These are phyloP conservation scores for Davidsoniella australis DNA, from an alignment of 2,329 filamentous ascomycete species.

Conservation along the genomic window DNA sequence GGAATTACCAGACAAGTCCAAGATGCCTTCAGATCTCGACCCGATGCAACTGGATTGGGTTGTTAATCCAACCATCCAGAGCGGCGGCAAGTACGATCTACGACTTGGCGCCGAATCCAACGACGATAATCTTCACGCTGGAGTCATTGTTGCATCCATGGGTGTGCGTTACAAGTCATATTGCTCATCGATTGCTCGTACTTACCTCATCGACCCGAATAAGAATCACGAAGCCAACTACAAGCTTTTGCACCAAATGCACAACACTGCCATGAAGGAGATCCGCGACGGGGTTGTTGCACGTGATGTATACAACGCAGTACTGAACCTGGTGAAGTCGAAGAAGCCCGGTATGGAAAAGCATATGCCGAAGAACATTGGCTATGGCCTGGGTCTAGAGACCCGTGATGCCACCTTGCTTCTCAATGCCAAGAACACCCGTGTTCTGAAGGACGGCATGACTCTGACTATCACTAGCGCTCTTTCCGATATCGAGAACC, in stretches of 20 bases:
- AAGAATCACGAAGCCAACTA: constrained; percentile 92
- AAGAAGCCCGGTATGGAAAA: constrained; percentile 94
- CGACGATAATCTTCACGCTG: constrained; percentile 68
- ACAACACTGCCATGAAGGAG: constrained; percentile 80
- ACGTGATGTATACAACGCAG: constrained; percentile 87
- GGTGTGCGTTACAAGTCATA: constrained; percentile 93
- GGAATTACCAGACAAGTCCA: constrained; percentile 50
- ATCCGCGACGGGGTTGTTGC: constrained; percentile 70
- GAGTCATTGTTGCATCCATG: constrained; percentile 83
- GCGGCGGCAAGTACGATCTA: constrained; percentile 86
- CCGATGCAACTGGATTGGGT: constrained; percentile 84
- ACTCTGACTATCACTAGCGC: constrained; percentile 82
- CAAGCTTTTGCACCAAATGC: constrained; percentile 68
- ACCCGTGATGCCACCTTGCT: constrained; percentile 68
- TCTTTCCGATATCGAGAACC: constrained; percentile 76
- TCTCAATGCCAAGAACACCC: constrained; percentile 71
- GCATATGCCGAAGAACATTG: constrained; percentile 84
- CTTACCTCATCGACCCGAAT: constrained; percentile 92
- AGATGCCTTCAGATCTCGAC: constrained; percentile 77
- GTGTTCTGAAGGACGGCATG: constrained; percentile 87
- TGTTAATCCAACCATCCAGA: constrained; percentile 78
- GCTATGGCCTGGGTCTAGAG: constrained; percentile 85
- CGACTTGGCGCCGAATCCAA: constrained; percentile 65
- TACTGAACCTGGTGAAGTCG: constrained; percentile 57
- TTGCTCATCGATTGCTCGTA: constrained; percentile 78